Evolutionary conservation across 2,329 filamentous ascomycete genomes (phyloP).

Genomic region (Pseudogymnoascus sp.): DNA sequence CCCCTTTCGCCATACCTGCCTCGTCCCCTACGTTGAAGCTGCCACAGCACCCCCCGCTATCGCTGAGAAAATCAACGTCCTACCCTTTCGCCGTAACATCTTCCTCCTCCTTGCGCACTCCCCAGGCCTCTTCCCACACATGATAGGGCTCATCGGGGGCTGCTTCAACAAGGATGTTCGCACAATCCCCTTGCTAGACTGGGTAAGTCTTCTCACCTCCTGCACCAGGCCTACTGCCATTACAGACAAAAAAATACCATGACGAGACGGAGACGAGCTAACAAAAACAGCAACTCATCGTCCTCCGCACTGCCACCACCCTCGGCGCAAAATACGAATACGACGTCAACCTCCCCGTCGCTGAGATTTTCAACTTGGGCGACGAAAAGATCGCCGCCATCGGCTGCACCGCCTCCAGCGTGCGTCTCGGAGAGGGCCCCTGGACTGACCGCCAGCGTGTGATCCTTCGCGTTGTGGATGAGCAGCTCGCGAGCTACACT

Average conservation of each 20-base stretch:
- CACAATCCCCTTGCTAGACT: not conserved
- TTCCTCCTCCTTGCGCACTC: not conserved
- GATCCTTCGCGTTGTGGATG: constrained; percentile 14
- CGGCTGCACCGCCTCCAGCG: not conserved
- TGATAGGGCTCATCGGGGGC: not conserved
- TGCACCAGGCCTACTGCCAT: not conserved
- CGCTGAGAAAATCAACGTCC: not conserved
- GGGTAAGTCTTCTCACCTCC: not conserved
- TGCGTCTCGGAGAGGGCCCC: not conserved
- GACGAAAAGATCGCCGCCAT: constrained; percentile 14
- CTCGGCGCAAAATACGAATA: constrained; percentile 22
- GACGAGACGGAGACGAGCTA: not conserved
- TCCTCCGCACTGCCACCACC: constrained; percentile 20
- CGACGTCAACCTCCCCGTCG: constrained; percentile 23
- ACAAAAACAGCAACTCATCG: constrained; percentile 20
- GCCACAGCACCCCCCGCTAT: not conserved
- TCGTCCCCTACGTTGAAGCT: not conserved
- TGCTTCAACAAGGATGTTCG: constrained; percentile 3
- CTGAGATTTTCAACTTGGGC: constrained; percentile 17
- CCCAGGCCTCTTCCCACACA: not conserved
- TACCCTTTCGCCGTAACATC: not conserved
- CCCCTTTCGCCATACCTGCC: not conserved
- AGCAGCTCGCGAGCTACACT: constrained; percentile 15
- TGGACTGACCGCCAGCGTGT: constrained; percentile 16
- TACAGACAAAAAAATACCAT: not conserved